Base-by-base conservation (phyloP, 139 green algal genomes). In the Asterochloris sp. region DNA sequence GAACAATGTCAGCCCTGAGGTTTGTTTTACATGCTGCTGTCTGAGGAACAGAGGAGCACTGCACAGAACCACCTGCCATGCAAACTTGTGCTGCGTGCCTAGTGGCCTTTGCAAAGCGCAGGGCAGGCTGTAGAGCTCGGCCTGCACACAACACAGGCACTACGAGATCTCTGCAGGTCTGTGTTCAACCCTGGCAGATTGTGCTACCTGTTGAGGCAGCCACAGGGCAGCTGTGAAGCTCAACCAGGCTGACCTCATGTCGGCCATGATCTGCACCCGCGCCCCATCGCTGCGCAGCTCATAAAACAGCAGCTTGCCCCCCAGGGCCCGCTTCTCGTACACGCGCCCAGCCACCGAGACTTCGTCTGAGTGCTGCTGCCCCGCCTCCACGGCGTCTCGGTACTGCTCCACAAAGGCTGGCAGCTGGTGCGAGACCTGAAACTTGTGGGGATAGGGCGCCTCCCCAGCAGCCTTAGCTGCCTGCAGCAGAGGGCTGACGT, bases 401-500 rank as follows among this genome's bases (percentile, higher is more conserved):
- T 95, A 98, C 88, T 98, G 91, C 0, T 81, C 88, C 47, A 98
- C 87, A 83, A 93, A 98, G 13, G 96, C 92, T 0, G 92, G 91
- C 73, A 99, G 74, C 27, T 69, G 62, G 47, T 82, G 85, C 28
- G 83, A 85, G n/a, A 85, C 86, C 27, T 89, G 19, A 60, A 98
- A 99, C 93, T 99, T 99, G 93, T 99, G 97, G 0, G 97, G 97
- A 89, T 99, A 99, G 4, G 96, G 95, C 89, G 99, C 98, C 71
- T 90, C 82, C 38, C 96, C 96, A 23, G 85, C 86, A 13, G 87
- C 91, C 89, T 98, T 98, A 66, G 89, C 91, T 26, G 84, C 89
- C 26, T 88, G 80, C 13, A 99, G 77, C 38, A 54, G 38, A 54
- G 38, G 2, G 38, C 6, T n/a, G n/a, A 54, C 38, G 38, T 54